Percentiles rank a stretch among this genome's conserved stretches.
These are phyloP conservation scores for Pythium guiyangense DNA, from an alignment of 352 stramenopile species.

Conservation along the genomic window DNA sequence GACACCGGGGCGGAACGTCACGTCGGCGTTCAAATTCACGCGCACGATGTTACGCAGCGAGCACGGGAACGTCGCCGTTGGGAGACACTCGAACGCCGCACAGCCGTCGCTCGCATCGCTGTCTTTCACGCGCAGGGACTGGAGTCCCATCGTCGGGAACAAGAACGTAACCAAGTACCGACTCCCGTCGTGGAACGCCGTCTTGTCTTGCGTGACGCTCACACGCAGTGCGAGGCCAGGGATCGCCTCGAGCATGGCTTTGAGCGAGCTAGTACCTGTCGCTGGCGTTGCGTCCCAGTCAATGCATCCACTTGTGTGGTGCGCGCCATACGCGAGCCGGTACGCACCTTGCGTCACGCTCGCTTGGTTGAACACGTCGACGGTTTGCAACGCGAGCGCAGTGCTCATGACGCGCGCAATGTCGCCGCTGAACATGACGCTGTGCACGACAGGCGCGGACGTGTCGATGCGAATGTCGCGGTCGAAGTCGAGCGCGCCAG, in stretches of 20 bases:
- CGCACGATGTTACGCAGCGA: constrained; percentile 24
- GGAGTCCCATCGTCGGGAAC: constrained; percentile 44
- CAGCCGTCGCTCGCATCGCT: constrained; percentile 18
- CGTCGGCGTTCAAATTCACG: constrained; percentile 38
- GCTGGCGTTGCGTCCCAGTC: constrained; percentile 39
- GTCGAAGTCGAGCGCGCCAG: constrained; percentile 48
- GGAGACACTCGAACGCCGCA: constrained; percentile 26
- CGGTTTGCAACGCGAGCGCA: constrained; percentile 38
- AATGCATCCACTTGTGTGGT: constrained; percentile 36
- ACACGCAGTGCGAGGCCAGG: constrained; percentile 31
- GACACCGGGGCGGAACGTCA: constrained; percentile 34
- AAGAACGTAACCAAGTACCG: constrained; percentile 48
- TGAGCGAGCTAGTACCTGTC: constrained; percentile 22
- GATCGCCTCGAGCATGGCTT: constrained; percentile 42
- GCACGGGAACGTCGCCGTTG: constrained; percentile 24
- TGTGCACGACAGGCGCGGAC: constrained; percentile 27
- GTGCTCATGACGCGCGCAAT: constrained; percentile 26
- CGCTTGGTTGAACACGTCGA: constrained; percentile 51
- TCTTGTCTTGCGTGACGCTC: constrained; percentile 26
- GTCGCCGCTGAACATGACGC: constrained; percentile 31
- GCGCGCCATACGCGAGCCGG: constrained; percentile 39
- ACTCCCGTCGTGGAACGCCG: constrained; percentile 41
- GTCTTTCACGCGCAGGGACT: constrained; percentile 28
- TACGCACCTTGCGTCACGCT: constrained; percentile 50
- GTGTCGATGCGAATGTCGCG: constrained; percentile 54